Conservation (phyloP, 2,329 filamentous ascomycete genomes). For the Penicillium fuscoglaucum region DNA sequence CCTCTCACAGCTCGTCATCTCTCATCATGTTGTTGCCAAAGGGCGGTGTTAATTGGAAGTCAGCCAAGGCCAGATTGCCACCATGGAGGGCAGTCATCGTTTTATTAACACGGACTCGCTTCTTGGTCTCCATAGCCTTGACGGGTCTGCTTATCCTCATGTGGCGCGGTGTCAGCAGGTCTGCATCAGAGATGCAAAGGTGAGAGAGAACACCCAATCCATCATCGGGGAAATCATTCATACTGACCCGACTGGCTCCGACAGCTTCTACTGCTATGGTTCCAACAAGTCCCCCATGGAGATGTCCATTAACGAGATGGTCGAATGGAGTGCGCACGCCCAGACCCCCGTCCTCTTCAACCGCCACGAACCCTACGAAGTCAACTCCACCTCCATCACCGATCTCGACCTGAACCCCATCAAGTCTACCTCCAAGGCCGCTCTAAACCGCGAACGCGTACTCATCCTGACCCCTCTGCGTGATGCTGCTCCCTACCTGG, state of each 20-base stretch:
- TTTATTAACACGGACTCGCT: constrained; percentile 73
- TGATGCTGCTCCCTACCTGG: constrained; percentile 78
- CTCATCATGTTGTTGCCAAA: constrained; percentile 82
- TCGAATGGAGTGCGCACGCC: constrained; percentile 82
- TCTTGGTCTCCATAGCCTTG: constrained; percentile 71
- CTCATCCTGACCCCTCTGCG: constrained; percentile 91
- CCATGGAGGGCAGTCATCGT: constrained; percentile 70
- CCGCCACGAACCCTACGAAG: constrained; percentile 80
- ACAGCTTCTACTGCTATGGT: constrained; percentile 95
- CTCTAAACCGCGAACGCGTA: constrained; percentile 78
- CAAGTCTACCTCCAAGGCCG: constrained; percentile 74
- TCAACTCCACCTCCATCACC: constrained; percentile 78
- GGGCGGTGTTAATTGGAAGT: constrained; percentile 89
- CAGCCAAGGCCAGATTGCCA: constrained; percentile 75
- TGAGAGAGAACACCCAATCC: constrained; percentile 46
- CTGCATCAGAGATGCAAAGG: constrained; percentile 88
- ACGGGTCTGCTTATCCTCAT: constrained; percentile 72
- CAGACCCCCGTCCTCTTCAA: constrained; percentile 96
- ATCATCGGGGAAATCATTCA: no score
- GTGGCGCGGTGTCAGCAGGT: constrained; percentile 82
- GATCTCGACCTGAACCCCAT: constrained; percentile 83
- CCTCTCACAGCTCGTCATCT: constrained; percentile 57
- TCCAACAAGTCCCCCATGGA: constrained; percentile 94
- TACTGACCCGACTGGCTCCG: constrained; percentile 3
- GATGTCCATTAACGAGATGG: constrained; percentile 88